These are phyloP conservation scores for Leccinum aurantiacum DNA, from an alignment of 768 basidiomycete genomes.

Conservation along the genomic window DNA sequence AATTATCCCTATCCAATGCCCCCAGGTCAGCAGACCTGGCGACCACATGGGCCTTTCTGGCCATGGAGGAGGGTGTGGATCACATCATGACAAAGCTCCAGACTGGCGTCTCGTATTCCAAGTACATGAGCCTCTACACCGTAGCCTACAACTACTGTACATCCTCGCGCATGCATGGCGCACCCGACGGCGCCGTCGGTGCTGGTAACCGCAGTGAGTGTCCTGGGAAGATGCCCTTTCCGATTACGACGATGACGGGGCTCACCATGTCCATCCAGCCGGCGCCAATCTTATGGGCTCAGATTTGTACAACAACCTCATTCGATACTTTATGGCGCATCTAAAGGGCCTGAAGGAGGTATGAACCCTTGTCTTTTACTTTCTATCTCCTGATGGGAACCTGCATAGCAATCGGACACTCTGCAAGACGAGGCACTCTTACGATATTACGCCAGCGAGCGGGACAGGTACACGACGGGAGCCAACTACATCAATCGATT, in stretches of 20 bases:
- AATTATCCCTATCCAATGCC: slow-evolving; percentile 55
- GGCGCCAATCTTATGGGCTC: slow-evolving; percentile 97
- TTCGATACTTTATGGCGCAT: slow-evolving; percentile 85
- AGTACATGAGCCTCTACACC: slow-evolving; percentile 87
- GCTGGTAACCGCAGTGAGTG: slow-evolving; percentile 60
- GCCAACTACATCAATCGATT: slow-evolving; percentile 97
- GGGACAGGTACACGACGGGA: slow-evolving; percentile 96
- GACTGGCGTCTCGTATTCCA: slow-evolving; percentile 85
- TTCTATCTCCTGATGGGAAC: slow-evolving; percentile 17
- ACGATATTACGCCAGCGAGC: slow-evolving; percentile 88
- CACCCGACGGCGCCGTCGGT: slow-evolving; percentile 35
- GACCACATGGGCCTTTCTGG: slow-evolving; percentile 77
- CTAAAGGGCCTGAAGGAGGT: slow-evolving; percentile 66
- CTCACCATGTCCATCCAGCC: slow-evolving; percentile 41
- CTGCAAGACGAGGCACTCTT: slow-evolving; percentile 87
- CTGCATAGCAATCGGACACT: slow-evolving; percentile 64
- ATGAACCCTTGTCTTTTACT: slow-evolving; percentile 31
- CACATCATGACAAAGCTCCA: slow-evolving; percentile 92
- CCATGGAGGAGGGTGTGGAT: slow-evolving; percentile 76
- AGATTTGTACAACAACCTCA: slow-evolving; percentile 94
- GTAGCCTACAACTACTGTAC: slow-evolving; percentile 99
- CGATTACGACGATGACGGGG: slow-evolving; percentile 19
- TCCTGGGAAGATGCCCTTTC: slow-evolving; percentile 22
- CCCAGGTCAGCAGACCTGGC: slow-evolving; percentile 63
- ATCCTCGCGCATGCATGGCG: slow-evolving; percentile 72